Conservation (phyloP, 331 rosid species). For the Stylosanthes scabra region DNA sequence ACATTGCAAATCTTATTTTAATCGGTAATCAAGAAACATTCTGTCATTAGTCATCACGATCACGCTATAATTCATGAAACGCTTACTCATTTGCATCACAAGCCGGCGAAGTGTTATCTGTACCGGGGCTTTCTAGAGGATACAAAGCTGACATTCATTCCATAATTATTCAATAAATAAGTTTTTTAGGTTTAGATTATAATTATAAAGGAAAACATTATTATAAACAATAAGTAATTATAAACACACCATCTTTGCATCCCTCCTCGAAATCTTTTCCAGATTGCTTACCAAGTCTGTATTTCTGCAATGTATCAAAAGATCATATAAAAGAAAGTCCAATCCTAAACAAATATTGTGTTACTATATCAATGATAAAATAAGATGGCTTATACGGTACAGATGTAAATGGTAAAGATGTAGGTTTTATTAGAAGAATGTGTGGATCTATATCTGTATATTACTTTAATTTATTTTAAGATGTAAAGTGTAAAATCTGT, state of each 20-base stretch:
- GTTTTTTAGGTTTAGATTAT: slow-evolving; percentile 35
- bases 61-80: slow-evolving; percentile 25
- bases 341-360: slow-evolving; percentile 22
- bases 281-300: slow-evolving; percentile 88
- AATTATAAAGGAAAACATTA: slow-evolving; percentile 11
- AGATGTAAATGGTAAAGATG: too few relatives aligned
- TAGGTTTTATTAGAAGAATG: too few relatives aligned
- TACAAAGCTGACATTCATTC: slow-evolving; percentile 66
- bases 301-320: slow-evolving; percentile 67
- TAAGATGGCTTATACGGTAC: too few relatives aligned
- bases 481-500: too few relatives aligned
- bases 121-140: slow-evolving; percentile 87
- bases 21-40: slow-evolving; percentile 20
- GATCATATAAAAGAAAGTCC: slow-evolving; percentile 5
- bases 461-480: too few relatives aligned
- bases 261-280: slow-evolving; percentile 85
- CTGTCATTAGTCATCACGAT: too few relatives aligned
- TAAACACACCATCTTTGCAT: slow-evolving; percentile 76
- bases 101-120: slow-evolving; percentile 66
- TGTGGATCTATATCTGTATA: too few relatives aligned
- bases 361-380: background rate
- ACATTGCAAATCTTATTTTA: slow-evolving; percentile 19
- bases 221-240: slow-evolving; percentile 22
- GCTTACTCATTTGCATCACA: slow-evolving; percentile 91
- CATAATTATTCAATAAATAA: too few relatives aligned